Percentiles rank a stretch among this genome's conserved stretches.
These are phyloP conservation scores for Penicillium sp. DNA, from an alignment of 2,329 filamentous ascomycete species.

Conservation along the genomic window DNA sequence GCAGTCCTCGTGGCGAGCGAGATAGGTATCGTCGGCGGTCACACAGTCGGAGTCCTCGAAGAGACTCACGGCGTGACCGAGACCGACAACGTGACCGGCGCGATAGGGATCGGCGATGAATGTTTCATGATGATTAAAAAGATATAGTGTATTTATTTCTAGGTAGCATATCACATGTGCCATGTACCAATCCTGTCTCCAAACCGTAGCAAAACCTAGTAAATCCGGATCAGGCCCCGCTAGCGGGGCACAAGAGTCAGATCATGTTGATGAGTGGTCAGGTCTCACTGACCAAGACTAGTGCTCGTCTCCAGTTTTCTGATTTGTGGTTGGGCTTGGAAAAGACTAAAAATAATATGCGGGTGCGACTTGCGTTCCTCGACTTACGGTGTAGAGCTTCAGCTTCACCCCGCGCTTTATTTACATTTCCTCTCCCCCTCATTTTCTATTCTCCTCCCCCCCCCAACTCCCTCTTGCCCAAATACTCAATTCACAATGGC, in stretches of 20 bases:
- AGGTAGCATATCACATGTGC: background rate
- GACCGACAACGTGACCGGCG: conserved; percentile 32
- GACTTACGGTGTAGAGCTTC: conserved; percentile 22
- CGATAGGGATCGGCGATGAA: conserved; percentile 24
- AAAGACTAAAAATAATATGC: conserved; percentile 22
- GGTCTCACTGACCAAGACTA: conserved; percentile 17
- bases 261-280: conserved; percentile 12
- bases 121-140: conserved; percentile 6
- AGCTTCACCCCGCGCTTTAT: conserved; percentile 29
- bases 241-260: conserved; percentile 7
- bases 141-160: background rate
- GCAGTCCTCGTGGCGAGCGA: conserved; percentile 28
- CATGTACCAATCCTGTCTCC: background rate
- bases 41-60: conserved; percentile 28
- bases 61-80: conserved; percentile 26
- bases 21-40: conserved; percentile 41
- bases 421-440: conserved; percentile 12
- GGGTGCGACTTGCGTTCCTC: background rate
- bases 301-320: conserved; percentile 6
- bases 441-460: background rate
- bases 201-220: background rate
- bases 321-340: background rate
- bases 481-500: conserved; percentile 32
- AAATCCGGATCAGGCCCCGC: conserved; percentile 12
- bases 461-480: background rate